Evolutionary conservation across 371 early-diverging fungal genomes (phyloP), one percentile per base, ranked within the genome.

Genomic region (Mortierella sp.): DNA sequence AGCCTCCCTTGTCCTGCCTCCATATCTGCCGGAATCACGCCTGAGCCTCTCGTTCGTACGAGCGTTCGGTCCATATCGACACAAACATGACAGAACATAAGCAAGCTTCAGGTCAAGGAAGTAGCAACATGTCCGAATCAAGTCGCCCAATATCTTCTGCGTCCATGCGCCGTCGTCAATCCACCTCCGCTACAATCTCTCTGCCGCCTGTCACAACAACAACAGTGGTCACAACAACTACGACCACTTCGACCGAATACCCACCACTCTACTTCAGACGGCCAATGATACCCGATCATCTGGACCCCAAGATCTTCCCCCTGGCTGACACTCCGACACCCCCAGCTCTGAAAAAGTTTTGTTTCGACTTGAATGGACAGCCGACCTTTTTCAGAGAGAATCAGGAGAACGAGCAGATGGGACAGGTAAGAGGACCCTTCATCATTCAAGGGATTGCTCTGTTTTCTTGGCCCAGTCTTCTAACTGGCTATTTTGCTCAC

Each of bases 251-350:
- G 7, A 86, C 86, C 1, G 82, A 83, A 54, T 89, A 81, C 72
- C 88, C 88, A 0, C 86, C 88, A 5, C 66, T 87, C 22, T 54
- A 80, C 41, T 72, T 89, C 56, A 81, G 78, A 5, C 81, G 81
- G 17, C 83, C 82, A 7, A 81, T 81, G 21, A 65, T 69, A 57
- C 80, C 80, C 43, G 61, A 61, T 25, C 60, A 77, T 41, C 69
- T 83, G 37, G 84, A 88, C 72, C 80, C 80, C 17, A 78, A 79
- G 50, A 60, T 71, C 41, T 90, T 82, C 67, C 90, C 90, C 6
- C 79, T 90, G 34, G 85, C 88, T 5, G 81, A 86, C 56, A 82
- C 86, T 21, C 88, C 86, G 8, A 88, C 88, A 13, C 90, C 90
- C 2, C 85, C 83, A 1, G 83, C 84, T 13, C 62, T 90, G 43